phyloP scores from a whole-genome alignment of 139 green algal genomes.

The Tetradesmus lagerheimii region DNA sequence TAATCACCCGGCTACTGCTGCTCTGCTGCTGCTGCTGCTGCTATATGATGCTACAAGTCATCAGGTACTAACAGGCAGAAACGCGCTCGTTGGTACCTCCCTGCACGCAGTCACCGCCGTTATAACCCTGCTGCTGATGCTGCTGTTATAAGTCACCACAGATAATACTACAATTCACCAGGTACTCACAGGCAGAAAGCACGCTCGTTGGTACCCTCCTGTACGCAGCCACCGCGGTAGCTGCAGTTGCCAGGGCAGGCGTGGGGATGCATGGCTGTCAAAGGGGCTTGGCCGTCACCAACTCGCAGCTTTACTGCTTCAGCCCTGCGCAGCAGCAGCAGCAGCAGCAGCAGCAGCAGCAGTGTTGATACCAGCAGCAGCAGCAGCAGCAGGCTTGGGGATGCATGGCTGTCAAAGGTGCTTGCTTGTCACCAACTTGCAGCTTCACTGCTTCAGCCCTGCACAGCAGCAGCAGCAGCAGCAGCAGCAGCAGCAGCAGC shows the following conservation, averaged over 20 bases:
- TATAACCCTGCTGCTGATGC: too few species aligned
- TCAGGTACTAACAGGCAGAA: too few species aligned
- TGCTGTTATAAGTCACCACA: too few species aligned
- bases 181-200: background rate
- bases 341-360: background rate
- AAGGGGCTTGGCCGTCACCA: background rate
- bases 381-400: background rate
- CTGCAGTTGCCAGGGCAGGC: background rate
- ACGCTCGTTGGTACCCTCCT: too few species aligned
- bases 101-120: too few species aligned
- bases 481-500: too few species aligned
- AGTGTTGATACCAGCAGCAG: background rate
- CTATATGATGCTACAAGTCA: too few species aligned
- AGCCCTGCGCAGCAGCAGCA: background rate
- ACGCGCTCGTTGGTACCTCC: too few species aligned
- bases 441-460: background rate
- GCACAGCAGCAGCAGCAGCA: background rate
- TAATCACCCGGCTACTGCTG: too few species aligned
- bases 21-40: too few species aligned
- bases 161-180: too few species aligned
- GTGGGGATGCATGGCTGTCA: background rate
- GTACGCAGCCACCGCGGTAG: background rate
- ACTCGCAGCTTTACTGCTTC: background rate
- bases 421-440: background rate
- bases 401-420: background rate